phyloP scores from a whole-genome alignment of 1,139 yeast genomes.

The Yamadazyma membranifaciens region DNA sequence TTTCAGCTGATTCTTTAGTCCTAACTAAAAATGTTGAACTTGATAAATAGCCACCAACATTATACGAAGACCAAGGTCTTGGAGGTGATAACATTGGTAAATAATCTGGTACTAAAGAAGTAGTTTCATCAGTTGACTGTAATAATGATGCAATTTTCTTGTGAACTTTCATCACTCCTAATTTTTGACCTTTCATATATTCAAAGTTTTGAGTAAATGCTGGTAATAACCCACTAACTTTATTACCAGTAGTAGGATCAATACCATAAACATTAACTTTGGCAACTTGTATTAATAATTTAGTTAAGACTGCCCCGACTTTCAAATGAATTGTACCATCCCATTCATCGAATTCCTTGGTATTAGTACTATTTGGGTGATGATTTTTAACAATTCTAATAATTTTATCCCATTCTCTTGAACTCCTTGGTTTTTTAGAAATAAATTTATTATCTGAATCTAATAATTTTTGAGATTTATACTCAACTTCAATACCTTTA shows the following conservation, averaged over 20 bases:
- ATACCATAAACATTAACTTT: slow-evolving; percentile 72
- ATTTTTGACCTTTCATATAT: slow-evolving; percentile 70
- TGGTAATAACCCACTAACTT: slow-evolving; percentile 72
- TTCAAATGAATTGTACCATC: slow-evolving; percentile 64
- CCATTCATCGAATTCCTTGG: slow-evolving; percentile 31
- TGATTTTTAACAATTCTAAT: slow-evolving; percentile 28
- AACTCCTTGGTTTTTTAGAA: slow-evolving; percentile 29
- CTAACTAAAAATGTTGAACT: slow-evolving; percentile 65
- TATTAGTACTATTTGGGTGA: slow-evolving; percentile 12
- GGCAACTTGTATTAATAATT: slow-evolving; percentile 78
- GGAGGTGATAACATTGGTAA: slow-evolving; percentile 94
- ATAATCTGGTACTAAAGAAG: slow-evolving; percentile 76
- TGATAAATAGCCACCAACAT: slow-evolving; percentile 80
- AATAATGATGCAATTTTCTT: slow-evolving; percentile 62
- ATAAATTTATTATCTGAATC: slow-evolving; percentile 55
- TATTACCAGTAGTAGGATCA: slow-evolving; percentile 74
- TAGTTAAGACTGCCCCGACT: slow-evolving; percentile 76
- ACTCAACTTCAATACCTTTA: slow-evolving; percentile 80
- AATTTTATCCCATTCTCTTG: slow-evolving; percentile 43
- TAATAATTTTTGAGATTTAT: slow-evolving; percentile 63
- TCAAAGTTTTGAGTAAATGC: slow-evolving; percentile 91
- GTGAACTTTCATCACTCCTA: slow-evolving; percentile 83
- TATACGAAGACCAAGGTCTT: slow-evolving; percentile 78
- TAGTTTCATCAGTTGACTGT: slow-evolving; percentile 59
- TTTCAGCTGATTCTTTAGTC: slow-evolving; percentile 86